These are phyloP conservation scores for Diversispora eburnea DNA, from an alignment of 192 early-diverging fungal species.

Conservation along the genomic window DNA sequence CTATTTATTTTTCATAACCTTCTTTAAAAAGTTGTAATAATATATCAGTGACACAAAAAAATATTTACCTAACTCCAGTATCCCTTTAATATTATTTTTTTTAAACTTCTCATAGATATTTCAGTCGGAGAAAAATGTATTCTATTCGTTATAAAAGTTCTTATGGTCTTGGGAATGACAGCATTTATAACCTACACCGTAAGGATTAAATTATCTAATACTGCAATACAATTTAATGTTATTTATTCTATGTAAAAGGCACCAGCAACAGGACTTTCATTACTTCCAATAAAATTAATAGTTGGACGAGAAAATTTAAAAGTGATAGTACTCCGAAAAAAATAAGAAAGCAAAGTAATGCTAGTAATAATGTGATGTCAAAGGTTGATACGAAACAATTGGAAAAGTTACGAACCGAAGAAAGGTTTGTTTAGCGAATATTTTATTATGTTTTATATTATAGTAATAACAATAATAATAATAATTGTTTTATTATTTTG, in stretches of 20 bases:
- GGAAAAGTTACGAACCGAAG: neutral
- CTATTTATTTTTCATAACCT: too few species aligned
- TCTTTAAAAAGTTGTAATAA: too few species aligned
- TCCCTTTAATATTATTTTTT: too few species aligned
- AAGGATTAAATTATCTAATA: conserved; percentile 10
- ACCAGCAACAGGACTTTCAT: conserved; percentile 1
- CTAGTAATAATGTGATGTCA: neutral
- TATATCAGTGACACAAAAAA: too few species aligned
- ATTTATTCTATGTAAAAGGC: neutral
- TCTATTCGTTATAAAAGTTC: conserved; percentile 45
- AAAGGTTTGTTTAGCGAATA: neutral
- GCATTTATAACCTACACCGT: conserved; percentile 57
- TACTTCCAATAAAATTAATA: conserved; percentile 4
- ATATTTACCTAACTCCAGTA: too few species aligned
- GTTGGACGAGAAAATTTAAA: neutral
- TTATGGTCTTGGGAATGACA: conserved; percentile 49
- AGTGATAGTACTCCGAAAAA: neutral
- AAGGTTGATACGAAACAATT: neutral
- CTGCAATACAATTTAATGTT: too few species aligned
- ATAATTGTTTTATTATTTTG: neutral
- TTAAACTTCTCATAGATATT: too few species aligned
- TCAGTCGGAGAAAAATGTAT: conserved; percentile 4
- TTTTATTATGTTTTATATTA: neutral
- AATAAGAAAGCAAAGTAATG: neutral
- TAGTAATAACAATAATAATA: neutral